Conservation (phyloP, 148 eudicot genomes). For the Diospyros kaki region DNA sequence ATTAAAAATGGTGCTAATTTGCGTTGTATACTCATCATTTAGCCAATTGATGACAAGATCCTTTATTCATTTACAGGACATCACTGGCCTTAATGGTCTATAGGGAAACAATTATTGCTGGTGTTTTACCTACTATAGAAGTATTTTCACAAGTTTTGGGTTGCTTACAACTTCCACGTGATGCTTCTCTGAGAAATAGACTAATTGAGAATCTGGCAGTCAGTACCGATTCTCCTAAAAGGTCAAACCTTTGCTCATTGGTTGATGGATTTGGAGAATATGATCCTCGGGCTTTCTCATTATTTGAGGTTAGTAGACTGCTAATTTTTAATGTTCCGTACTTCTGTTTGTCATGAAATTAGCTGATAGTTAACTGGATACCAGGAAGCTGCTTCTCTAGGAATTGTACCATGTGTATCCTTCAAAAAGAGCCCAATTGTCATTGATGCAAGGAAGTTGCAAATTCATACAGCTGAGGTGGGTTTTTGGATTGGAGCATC, state of each 20-base stretch:
- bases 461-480: slow-evolving; percentile 66
- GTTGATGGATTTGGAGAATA: slow-evolving; percentile 96
- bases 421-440: slow-evolving; percentile 59
- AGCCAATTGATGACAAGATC: slow-evolving; percentile 1
- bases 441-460: slow-evolving; percentile 58
- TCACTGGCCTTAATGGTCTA: slow-evolving; percentile 72
- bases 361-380: slow-evolving; percentile 9
- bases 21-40: too few species aligned
- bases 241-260: slow-evolving; percentile 55
- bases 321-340: not conserved
- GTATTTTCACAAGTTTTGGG: slow-evolving; percentile 74
- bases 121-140: slow-evolving; percentile 60
- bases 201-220: slow-evolving; percentile 67
- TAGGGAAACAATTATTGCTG: slow-evolving; percentile 72
- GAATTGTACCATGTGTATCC: slow-evolving; percentile 61
- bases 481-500: slow-evolving; percentile 12
- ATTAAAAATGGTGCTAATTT: too few species aligned
- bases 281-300: slow-evolving; percentile 86
- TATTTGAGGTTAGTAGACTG: slow-evolving; percentile 69
- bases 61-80: slow-evolving; percentile 52
- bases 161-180: slow-evolving; percentile 81
- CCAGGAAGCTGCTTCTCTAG: slow-evolving; percentile 93
- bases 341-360: slow-evolving; percentile 1
- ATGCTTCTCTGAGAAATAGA: slow-evolving; percentile 50
- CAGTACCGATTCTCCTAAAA: slow-evolving; percentile 41